Evolutionary conservation across 225 moss, liverwort and hornwort genomes (phyloP).

Genomic region (Ulota crispa): DNA sequence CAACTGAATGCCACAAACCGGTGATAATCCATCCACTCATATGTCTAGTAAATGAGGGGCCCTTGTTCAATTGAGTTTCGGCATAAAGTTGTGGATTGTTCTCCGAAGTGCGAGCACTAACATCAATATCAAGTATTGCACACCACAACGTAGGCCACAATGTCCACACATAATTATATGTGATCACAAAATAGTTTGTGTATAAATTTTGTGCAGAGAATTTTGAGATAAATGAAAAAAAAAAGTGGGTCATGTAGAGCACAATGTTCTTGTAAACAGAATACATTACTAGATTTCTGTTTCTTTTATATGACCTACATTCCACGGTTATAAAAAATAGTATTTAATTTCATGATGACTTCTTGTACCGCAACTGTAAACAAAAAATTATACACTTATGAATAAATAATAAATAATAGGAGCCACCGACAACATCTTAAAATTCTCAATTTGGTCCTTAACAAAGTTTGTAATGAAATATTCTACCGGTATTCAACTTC

Average conservation of each 20-base stretch:
- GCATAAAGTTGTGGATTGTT: constrained; percentile 91
- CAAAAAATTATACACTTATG: no score
- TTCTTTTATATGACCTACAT: constrained; percentile 88
- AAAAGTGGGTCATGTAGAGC: constrained; percentile 56
- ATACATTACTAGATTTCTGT: constrained; percentile 70
- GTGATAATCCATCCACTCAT: constrained; percentile 47
- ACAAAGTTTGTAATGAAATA: no score
- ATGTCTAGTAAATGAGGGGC: constrained; percentile 38
- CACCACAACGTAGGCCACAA: constrained; percentile 55
- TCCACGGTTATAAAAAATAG: not conserved
- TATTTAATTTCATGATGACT: not conserved
- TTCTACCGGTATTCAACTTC: no score
- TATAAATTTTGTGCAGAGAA: constrained; percentile 75
- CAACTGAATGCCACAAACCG: constrained; percentile 69
- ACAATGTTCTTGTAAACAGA: constrained; percentile 88
- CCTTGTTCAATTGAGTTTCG: constrained; percentile 70
- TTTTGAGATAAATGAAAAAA: constrained; percentile 62
- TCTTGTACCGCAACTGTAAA: rapidly evolving
- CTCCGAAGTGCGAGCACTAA: constrained; percentile 72
- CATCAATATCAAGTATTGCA: constrained; percentile 71
- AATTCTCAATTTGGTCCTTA: no score
- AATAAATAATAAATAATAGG: no score
- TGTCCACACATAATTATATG: constrained; percentile 87
- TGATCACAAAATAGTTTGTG: constrained; percentile 42
- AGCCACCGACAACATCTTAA: no score